Base-by-base conservation (phyloP, 2,329 filamentous ascomycete genomes). In the Penicillium sp. region DNA sequence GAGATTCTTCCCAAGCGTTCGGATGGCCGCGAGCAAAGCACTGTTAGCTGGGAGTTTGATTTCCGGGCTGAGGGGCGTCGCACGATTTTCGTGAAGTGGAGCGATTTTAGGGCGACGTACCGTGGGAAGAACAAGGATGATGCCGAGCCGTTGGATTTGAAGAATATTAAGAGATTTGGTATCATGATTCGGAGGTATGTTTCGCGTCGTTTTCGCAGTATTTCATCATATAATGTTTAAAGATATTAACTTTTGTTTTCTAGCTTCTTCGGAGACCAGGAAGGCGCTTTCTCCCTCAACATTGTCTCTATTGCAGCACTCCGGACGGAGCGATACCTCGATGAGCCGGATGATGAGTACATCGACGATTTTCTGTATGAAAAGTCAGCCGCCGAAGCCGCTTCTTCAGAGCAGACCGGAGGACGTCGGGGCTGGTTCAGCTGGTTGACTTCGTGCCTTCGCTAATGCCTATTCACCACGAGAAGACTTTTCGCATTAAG, bases 161-260 rank as follows among this genome's bases (percentile, higher is more conserved):
- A 80, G 53, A 80, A 81, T 47, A 81, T 95, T 42, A 89, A 86
- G 77, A 82, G 90, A 51, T 80, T 94, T 33, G 89, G 88, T 55
- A 82, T 95, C 62, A 93, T 95, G 91, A 90, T 91, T 83, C 81
- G 92, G 74, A 95, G 91, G 91, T 92, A 76, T 61, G 80, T 33
- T 30, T 30, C 28, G 8, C n/a, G 28, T 28, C 28, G 28, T 28
- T 12, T 33, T 12, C 3, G 30, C 10, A 6, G 30, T 33, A 12
- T 33, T 12, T 33, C 30, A 33, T 12, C 4, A 6, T 33, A 33
- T 33, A 10, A 12, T 10, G 12, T 12, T 2, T 2, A 33, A 10
- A 33, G 53, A n/a, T 56, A 30, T 53, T 70, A 15, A 66, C 60
- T 68, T 45, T 47, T 67, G 65, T 26, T 62, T 60, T 17, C 33